These are phyloP conservation scores for Yamadazyma paraphyllophila DNA, from an alignment of 805 yeast genomes.

Conservation along the genomic window DNA sequence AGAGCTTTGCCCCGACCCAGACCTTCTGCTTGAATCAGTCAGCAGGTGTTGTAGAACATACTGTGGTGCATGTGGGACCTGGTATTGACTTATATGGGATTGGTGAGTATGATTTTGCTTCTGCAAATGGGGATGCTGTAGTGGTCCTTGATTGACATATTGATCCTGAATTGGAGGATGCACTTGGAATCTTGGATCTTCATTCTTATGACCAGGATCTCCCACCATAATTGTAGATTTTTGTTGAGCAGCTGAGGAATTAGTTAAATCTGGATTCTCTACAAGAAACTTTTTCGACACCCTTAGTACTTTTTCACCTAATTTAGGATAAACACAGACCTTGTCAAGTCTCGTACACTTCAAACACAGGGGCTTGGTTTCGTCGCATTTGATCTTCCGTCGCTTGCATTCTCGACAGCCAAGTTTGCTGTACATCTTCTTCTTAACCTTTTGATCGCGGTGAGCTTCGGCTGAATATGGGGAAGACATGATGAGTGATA, in stretches of 20 bases:
- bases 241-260: too few relatives aligned
- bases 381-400: conserved; percentile 44
- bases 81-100: neutral
- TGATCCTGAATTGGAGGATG: neutral
- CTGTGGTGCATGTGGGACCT: neutral
- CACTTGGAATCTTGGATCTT: neutral
- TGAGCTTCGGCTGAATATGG: neutral
- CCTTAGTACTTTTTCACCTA: conserved; percentile 36
- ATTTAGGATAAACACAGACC: conserved; percentile 34
- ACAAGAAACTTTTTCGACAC: conserved; percentile 20
- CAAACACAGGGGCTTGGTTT: conserved; percentile 34
- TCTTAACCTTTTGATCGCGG: conserved; percentile 11
- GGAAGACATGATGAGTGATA: neutral
- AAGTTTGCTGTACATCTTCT: conserved; percentile 30
- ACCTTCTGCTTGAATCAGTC: neutral
- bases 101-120: neutral
- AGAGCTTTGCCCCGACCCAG: neutral
- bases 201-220: neutral
- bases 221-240: neutral
- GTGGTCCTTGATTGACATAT: neutral
- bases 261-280: conserved; percentile 6
- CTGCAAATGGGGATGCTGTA: neutral
- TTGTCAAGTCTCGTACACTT: conserved; percentile 35
- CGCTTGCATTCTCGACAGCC: conserved; percentile 44
- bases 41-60: neutral